Base-by-base conservation (phyloP, 495 filamentous ascomycete genomes). In the Neurospora terricola region DNA sequence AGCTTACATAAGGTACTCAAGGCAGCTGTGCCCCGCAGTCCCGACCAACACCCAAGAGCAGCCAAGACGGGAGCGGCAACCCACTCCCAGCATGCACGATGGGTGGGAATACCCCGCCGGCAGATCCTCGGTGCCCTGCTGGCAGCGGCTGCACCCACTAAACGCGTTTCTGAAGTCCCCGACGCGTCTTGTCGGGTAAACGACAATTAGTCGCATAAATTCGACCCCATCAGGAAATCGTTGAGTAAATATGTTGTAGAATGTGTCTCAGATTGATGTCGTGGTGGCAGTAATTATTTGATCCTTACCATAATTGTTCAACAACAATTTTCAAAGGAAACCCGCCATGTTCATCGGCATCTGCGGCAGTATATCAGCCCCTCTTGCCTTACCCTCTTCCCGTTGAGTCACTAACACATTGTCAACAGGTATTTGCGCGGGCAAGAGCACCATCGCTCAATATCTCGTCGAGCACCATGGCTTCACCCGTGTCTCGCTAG, bases 341-440 rank as follows among this genome's bases (percentile, higher is more conserved):
- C 11, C 21, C 72, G 85, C 77, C 73, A 98, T 98, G 95, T 88
- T 99, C 30, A 93, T 99, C 73, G 95, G 96, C 59, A 84, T 99
- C 72, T 98, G 94, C 81, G 95, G 96, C 81, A 90, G 94, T 94
- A 86, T 82, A 84, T 78, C 71, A 73, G 70, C 69, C 71, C 59
- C 73, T 73, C 62, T 45, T 43, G 14, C 34, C 36, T 70, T 40
- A 39, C 71, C 59, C 40, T 70, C 72, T 38, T 48, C 71, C 42
- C 74, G 72, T 70, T 74, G 74, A 74, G 79, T 78, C 62, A 78
- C 76, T 71, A 69, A 37, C 30, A 62, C 69, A 30, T 38, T 9
- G 14, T 66, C 54, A 66, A 66, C 77, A 96, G 94, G 91, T 72
- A 93, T 97, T 72, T 97, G 93, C 81, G 90, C 95, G 38, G 96